Conservation (phyloP, 164 flowering plant species). For the Warburgia ugandensis region DNA sequence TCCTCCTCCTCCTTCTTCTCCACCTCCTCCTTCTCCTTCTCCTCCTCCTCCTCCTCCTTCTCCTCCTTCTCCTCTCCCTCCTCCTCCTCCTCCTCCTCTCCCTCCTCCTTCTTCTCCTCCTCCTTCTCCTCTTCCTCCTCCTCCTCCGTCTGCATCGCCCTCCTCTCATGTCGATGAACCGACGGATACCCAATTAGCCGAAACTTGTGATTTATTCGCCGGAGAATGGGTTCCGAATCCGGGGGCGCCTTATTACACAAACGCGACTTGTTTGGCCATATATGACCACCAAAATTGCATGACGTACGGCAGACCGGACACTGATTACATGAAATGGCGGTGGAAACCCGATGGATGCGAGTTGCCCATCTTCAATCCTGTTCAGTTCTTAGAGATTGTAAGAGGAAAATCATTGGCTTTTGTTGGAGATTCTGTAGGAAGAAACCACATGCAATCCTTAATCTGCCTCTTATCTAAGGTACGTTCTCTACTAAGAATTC, state of each 20-base stretch:
- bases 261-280: conserved; percentile 58
- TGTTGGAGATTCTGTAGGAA: conserved; percentile 71
- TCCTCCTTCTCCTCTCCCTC: no score
- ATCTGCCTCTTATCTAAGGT: conserved; percentile 74
- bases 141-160: background rate
- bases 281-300: conserved; percentile 75
- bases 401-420: conserved; percentile 61
- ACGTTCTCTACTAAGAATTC: conserved; percentile 1
- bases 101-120: no score
- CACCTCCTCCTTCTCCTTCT: no score
- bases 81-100: no score
- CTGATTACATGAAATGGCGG: conserved; percentile 61
- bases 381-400: conserved; percentile 45
- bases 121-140: no score
- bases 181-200: background rate
- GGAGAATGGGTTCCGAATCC: conserved; percentile 73
- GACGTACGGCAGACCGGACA: conserved; percentile 62
- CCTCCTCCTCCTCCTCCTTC: no score
- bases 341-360: conserved; percentile 80
- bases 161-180: conserved; percentile 2
- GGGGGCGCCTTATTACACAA: conserved; percentile 56
- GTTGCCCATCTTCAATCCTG: conserved; percentile 49
- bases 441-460: conserved; percentile 83
- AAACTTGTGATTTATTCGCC: conserved; percentile 44
- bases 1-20: no score